A percentile compares a stretch with the other conserved stretches of the same genome.
Evolutionary conservation across 192 early-diverging fungal genomes (phyloP).

Genomic region (Umbelopsis sp.): DNA sequence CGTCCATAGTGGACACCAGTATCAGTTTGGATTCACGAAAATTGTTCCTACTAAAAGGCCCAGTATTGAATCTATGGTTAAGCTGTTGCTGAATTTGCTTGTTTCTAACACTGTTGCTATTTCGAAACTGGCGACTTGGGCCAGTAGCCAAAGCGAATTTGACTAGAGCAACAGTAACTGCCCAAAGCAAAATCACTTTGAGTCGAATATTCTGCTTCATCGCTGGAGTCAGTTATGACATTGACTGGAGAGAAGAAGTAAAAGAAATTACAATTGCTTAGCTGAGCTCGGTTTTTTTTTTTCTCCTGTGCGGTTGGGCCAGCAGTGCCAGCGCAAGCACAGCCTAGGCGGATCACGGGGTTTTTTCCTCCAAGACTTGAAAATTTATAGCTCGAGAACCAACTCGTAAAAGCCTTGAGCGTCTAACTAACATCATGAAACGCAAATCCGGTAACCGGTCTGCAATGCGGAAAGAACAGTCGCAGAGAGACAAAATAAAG

Average conservation of each 20-base stretch:
- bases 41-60: neutral
- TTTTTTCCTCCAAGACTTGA: too few species aligned
- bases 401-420: too few species aligned
- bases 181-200: constrained; percentile 11
- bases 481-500: constrained; percentile 31
- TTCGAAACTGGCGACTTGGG: neutral
- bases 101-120: neutral
- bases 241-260: neutral
- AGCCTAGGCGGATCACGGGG: too few species aligned
- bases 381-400: too few species aligned
- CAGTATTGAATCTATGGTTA: neutral
- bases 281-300: too few species aligned
- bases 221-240: neutral
- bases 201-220: constrained; percentile 12
- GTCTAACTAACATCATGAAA: neutral
- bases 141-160: neutral
- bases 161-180: neutral
- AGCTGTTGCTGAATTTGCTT: constrained; percentile 1
- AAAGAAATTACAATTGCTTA: too few species aligned
- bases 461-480: constrained; percentile 36
- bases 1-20: constrained; percentile 77
- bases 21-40: constrained; percentile 42
- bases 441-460: constrained; percentile 22
- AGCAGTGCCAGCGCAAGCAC: too few species aligned
- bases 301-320: too few species aligned